Evolutionary conservation across 2,329 filamentous ascomycete genomes (phyloP).

Genomic region (Beauveria sp.): DNA sequence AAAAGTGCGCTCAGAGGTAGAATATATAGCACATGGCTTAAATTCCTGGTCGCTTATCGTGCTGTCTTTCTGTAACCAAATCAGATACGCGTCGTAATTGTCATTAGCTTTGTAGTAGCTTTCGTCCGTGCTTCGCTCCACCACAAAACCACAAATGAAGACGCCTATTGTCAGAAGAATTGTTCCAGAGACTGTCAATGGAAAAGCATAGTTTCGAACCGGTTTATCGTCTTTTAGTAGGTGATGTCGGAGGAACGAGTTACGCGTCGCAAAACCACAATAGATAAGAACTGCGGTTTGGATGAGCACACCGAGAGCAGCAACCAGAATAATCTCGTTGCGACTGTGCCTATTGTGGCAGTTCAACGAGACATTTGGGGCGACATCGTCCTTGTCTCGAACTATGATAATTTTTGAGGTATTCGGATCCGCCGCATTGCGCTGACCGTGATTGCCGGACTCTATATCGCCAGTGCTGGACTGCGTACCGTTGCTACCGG

Average conservation of each 20-base stretch:
- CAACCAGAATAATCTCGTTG: not conserved
- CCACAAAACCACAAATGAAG: constrained; percentile 23
- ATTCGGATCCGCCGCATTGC: not conserved
- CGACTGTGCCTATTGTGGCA: not conserved
- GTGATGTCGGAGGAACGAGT: not conserved
- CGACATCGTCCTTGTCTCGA: not conserved
- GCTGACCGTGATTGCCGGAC: not conserved
- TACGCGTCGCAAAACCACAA: not conserved
- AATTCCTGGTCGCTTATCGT: constrained; percentile 23
- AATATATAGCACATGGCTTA: constrained; percentile 17
- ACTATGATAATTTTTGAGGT: not conserved
- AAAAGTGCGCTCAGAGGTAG: not conserved
- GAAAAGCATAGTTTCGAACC: not conserved
- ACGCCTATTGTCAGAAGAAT: constrained; percentile 16
- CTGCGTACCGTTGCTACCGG: not conserved
- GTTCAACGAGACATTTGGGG: not conserved
- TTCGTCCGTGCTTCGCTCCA: constrained; percentile 24
- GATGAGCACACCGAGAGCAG: not conserved
- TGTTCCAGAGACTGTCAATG: not conserved
- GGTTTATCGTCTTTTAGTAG: not conserved
- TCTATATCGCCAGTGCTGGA: not conserved
- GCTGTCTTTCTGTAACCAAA: constrained; percentile 24
- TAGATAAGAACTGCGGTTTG: not conserved
- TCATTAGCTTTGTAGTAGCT: constrained; percentile 7
- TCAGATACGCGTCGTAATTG: constrained; percentile 10